Base-by-base conservation (phyloP, 768 basidiomycete genomes). In the Pisolithus sp. region DNA sequence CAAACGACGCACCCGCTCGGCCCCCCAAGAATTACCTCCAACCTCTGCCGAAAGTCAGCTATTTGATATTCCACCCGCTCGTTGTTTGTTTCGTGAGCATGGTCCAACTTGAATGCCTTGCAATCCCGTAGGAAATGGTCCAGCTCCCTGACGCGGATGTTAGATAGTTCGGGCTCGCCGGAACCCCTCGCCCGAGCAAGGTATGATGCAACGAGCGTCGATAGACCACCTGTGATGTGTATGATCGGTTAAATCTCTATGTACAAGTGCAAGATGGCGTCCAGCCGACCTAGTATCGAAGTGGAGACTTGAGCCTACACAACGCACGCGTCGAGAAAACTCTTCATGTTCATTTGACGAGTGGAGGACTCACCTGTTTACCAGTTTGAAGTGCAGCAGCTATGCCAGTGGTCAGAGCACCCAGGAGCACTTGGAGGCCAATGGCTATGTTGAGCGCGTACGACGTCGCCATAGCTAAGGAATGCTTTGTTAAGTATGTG, bases 131-230 rank as follows among this genome's bases (percentile, higher is more conserved):
- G 68, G 57, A 81, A 89, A 20, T 81, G 76, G 21, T 86, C 81
- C 2, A 89, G 71, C 52, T 83, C 82, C 54, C 82, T 80, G 4
- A 72, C 72, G 10, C 79, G 76, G 3, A 69, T 62, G 28, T 74
- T 71, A 0, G 83, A 85, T n/a, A 75, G 48, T 54, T 88, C 83
- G 2, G 87, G 87, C 57, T 89, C 86, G 36, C 78, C 78, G 0
- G 84, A 81, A 10, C 85, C 84, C 24, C 85, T 79, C 23, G 78
- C 74, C 12, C 82, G 79, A 3, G 86, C 87, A 23, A 89, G 73
- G 64, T 84, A 89, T 2, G 85, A 83, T 17, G 86, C 85, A 13
- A 83, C 76, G 18, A 88, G 20, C 0, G 86, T 89, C 4, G 85
- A 66, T 10, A 84, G 51, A n/a, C 81, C 86, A 30, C 87, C 83